Evolutionary conservation across 2,329 filamentous ascomycete genomes (phyloP).

Genomic region (Ascochyta clinopodiicola): DNA sequence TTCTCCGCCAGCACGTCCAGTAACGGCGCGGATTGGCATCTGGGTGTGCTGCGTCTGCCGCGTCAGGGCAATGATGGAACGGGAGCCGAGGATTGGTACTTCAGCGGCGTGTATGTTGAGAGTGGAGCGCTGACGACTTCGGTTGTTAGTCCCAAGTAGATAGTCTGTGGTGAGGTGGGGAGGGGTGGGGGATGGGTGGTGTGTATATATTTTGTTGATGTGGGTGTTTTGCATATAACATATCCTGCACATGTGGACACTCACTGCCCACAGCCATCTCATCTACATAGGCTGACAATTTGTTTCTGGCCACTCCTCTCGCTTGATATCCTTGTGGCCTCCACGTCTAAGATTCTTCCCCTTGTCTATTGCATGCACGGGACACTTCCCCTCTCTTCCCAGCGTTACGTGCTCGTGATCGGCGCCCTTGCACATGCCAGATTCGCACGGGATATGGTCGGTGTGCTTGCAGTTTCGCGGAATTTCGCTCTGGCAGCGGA

Average conservation of each 20-base stretch:
- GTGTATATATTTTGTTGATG: neutral
- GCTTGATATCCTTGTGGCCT: neutral
- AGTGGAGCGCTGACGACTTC: slow-evolving; percentile 54
- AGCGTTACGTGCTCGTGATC: neutral
- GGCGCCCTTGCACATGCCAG: neutral
- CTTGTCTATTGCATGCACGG: neutral
- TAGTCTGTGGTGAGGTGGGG: no score
- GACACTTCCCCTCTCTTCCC: neutral
- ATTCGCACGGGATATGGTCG: neutral
- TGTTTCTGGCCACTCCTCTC: neutral
- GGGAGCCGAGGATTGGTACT: slow-evolving; percentile 70
- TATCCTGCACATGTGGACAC: no score
- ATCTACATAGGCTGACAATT: neutral
- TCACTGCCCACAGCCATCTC: no score
- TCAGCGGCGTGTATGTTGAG: slow-evolving; percentile 75
- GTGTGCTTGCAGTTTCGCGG: neutral
- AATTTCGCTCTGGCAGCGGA: slow-evolving; percentile 1
- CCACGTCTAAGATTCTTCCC: neutral
- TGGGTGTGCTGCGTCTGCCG: slow-evolving; percentile 72
- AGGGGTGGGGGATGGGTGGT: neutral
- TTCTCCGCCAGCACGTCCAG: slow-evolving; percentile 67
- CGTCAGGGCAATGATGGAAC: slow-evolving; percentile 60
- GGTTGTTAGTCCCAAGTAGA: slow-evolving; percentile 35
- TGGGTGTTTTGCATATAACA: no score
- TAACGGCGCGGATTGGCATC: slow-evolving; percentile 75